Base-by-base conservation (phyloP, 2,329 filamentous ascomycete genomes). In the Alternaria arbusti region DNA sequence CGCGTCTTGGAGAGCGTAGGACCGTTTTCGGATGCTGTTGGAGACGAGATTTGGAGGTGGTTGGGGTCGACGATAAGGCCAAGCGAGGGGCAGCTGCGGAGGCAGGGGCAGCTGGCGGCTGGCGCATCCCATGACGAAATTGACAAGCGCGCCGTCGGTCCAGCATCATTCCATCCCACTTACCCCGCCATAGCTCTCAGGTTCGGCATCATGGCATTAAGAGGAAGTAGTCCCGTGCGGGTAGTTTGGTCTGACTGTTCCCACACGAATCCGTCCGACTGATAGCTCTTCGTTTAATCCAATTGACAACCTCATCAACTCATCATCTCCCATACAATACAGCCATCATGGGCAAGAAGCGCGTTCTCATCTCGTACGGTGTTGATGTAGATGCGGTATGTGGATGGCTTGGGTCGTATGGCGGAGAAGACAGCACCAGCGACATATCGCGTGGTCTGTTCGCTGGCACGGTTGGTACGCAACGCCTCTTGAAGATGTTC, bases 391-490 rank as follows among this genome's bases (percentile, higher is more conserved):
- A 93, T 69, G 90, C 74, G 17, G 73, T 75, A 1, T 87, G 90
- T 1, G 90, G 91, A 12, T 93, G 91, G 91, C 82, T 93, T 1
- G 91, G 91, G 0, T 90, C 87, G 0, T 93, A 93, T 70, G 89
- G 89, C 11, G 90, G 91, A 45, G 86, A 92, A 75, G 90, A 93
- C 72, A 89, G 86, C 22, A 88, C 86, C 2, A 91, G 85, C 72
- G 91, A 93, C 70, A 93, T 93, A 66, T 90, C 87, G 73, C 84
- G 90, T 82, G 89, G 86, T 61, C 79, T 91, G 30, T 94, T 88
- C 69, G 91, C 91, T 2, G 90, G 91, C 15, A 91, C 90, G 0
- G 82, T 91, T 36, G 91, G 91, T 44, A 88, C 87, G 0, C 84
- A 86, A 13, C 87, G 90, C 1, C 82, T 94, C 1, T 84, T 94